phyloP scores from a whole-genome alignment of 805 yeast genomes.

The Suhomyces xylopsoci region DNA sequence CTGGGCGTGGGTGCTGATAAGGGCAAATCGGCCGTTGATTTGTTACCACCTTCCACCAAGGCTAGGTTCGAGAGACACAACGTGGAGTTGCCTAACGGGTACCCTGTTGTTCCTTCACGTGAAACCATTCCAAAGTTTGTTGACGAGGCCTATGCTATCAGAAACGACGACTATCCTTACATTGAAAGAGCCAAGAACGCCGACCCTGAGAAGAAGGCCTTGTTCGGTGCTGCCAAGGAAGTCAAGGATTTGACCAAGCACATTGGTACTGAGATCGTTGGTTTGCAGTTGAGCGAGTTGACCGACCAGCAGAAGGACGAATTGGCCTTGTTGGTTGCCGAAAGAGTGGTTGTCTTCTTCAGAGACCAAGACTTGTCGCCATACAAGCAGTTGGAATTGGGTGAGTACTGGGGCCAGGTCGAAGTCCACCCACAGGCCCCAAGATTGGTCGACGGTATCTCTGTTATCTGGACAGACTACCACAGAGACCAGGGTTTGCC shows the following conservation, averaged over 20 bases:
- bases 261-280: constrained; percentile 30
- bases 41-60: constrained; percentile 21
- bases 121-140: constrained; percentile 22
- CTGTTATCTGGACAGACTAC: constrained; percentile 32
- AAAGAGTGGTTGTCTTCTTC: constrained; percentile 29
- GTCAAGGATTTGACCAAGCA: constrained; percentile 29
- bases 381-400: constrained; percentile 28
- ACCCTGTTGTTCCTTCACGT: constrained; percentile 23
- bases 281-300: constrained; percentile 28
- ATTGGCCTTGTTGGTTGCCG: constrained; percentile 29
- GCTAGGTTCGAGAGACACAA: constrained; percentile 22
- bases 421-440: constrained; percentile 22
- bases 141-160: constrained; percentile 23
- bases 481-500: constrained; percentile 25
- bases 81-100: constrained; percentile 25
- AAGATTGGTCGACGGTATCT: constrained; percentile 22
- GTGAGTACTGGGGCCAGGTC: constrained; percentile 30
- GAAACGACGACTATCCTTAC: constrained; percentile 23
- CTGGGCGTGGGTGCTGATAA: not conserved
- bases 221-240: constrained; percentile 29
- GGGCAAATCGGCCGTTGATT: constrained; percentile 4
- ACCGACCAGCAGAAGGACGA: constrained; percentile 28
- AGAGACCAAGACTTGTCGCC: constrained; percentile 31
- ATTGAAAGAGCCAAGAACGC: constrained; percentile 26
- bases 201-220: constrained; percentile 29